Evolutionary conservation across 23 red algal genomes (phyloP).

Genomic region (Gracilaria caudata): DNA sequence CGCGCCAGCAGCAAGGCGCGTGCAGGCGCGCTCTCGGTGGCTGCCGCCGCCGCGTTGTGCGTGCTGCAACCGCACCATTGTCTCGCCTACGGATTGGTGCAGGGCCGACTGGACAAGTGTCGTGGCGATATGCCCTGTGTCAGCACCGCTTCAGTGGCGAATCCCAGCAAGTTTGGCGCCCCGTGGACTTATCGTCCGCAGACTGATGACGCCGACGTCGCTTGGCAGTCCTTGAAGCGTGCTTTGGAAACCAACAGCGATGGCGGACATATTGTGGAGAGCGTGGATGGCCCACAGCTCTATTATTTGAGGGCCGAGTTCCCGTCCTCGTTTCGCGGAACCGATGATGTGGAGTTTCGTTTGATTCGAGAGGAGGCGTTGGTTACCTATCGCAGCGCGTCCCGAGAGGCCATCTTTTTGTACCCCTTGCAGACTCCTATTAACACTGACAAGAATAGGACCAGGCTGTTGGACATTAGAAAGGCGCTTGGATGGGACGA

Average conservation of each 20-base stretch:
- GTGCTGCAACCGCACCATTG: not conserved
- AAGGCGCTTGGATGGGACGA: constrained; percentile 54
- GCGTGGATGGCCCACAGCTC: constrained; percentile 34
- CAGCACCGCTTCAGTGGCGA: constrained; percentile 75
- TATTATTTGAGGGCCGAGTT: constrained; percentile 83
- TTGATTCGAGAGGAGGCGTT: constrained; percentile 61
- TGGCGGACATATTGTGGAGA: constrained; percentile 46
- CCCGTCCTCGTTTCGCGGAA: constrained; percentile 63
- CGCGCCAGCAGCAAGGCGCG: not conserved
- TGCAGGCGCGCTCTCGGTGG: not conserved
- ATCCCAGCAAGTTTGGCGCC: constrained; percentile 86
- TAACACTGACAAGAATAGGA: constrained; percentile 70
- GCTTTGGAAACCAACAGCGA: constrained; percentile 38
- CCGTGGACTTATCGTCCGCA: constrained; percentile 78
- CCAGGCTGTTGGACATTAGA: constrained; percentile 49
- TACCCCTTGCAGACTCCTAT: constrained; percentile 88
- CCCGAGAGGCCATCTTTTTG: constrained; percentile 67
- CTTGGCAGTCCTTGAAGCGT: constrained; percentile 74
- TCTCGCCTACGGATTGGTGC: constrained; percentile 29
- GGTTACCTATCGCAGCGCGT: constrained; percentile 66
- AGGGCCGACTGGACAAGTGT: constrained; percentile 79
- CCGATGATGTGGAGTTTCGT: constrained; percentile 88
- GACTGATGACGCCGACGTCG: constrained; percentile 63
- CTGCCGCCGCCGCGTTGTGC: constrained; percentile 37
- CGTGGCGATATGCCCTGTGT: constrained; percentile 72